Base-by-base conservation (phyloP, 2,329 filamentous ascomycete species). In the Microcyclospora tardicrescens region DNA sequence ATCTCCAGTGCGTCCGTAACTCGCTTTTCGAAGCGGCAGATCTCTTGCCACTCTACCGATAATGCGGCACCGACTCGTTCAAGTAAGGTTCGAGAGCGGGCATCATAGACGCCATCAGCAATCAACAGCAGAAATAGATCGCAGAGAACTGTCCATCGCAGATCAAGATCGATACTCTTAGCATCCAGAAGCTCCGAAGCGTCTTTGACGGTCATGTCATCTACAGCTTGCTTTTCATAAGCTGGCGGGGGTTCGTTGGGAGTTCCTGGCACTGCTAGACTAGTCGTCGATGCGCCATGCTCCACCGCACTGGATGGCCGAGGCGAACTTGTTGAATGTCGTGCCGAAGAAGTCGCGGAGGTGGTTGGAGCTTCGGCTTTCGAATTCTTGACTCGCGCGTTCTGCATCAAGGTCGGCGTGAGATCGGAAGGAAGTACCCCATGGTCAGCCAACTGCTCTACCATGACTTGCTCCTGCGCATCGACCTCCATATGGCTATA, bases 401-500 rank as follows among this genome's bases (percentile, higher is more conserved):
- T 98, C 45, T 84, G 78, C 79, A 93, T 93, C 33, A 98, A 69
- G 0, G 84, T 75, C 0, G 84, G 81, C 0, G 85, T 87, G 41
- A 98, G 67, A 58, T 98, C 91, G 33, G 69, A 67, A 0, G 91
- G 81, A 44, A 85, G 70, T 6, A 98, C 86, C 4, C 89, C 91
- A 62, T 98, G 91, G 41, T 91, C 83, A 10, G 84, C 81, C 42
- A 98, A 69, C 61, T 98, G 91, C 64, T 98, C 91, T 49, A 98
- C 95, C 91, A 98, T 98, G 59, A 98, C 70, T 66, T 98, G 91
- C 62, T 98, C 91, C 11, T 75, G 79, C 15, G 80, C 69, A 54
- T 79, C 86, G 53, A 98, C 93, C 43, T 98, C 91, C 91, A 98
- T 98, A 61, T 98, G 91, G 10, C 77, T 68, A 59, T 96, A 98